These are phyloP conservation scores for Aphanomyces astaci DNA, from an alignment of 352 stramenopile species.

Conservation along the genomic window DNA sequence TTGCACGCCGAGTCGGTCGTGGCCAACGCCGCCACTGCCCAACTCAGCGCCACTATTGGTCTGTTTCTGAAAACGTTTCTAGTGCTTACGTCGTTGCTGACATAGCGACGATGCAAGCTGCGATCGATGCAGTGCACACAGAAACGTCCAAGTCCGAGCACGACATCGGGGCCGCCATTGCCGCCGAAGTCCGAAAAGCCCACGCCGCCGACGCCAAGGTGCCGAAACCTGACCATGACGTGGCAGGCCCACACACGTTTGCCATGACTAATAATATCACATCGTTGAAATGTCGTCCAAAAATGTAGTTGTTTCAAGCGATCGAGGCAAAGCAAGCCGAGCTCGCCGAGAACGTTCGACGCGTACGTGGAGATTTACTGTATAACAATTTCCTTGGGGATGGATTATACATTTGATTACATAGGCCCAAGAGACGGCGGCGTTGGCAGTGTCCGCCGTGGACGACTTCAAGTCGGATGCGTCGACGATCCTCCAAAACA, in stretches of 20 bases:
- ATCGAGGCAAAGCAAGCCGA: neutral
- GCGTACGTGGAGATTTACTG: too few species aligned
- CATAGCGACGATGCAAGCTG: slow-evolving; percentile 2
- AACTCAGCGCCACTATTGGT: neutral
- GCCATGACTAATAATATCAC: too few species aligned
- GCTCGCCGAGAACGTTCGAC: neutral
- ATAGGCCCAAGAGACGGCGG: neutral
- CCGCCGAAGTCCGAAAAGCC: neutral
- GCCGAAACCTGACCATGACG: neutral
- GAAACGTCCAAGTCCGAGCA: neutral
- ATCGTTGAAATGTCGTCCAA: neutral
- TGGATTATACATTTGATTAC: neutral
- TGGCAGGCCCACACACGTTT: too few species aligned
- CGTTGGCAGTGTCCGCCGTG: neutral
- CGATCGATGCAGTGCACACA: neutral
- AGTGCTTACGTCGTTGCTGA: neutral
- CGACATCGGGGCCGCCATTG: neutral
- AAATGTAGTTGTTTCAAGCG: neutral
- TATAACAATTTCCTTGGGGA: too few species aligned
- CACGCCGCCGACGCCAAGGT: slow-evolving; percentile 1
- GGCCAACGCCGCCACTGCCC: neutral
- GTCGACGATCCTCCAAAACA: neutral
- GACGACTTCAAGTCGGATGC: neutral
- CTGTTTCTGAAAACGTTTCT: neutral
- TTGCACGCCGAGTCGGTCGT: slow-evolving; percentile 53